These are phyloP conservation scores for Vigna trinervia DNA, from an alignment of 306 rosid species.

Conservation along the genomic window DNA sequence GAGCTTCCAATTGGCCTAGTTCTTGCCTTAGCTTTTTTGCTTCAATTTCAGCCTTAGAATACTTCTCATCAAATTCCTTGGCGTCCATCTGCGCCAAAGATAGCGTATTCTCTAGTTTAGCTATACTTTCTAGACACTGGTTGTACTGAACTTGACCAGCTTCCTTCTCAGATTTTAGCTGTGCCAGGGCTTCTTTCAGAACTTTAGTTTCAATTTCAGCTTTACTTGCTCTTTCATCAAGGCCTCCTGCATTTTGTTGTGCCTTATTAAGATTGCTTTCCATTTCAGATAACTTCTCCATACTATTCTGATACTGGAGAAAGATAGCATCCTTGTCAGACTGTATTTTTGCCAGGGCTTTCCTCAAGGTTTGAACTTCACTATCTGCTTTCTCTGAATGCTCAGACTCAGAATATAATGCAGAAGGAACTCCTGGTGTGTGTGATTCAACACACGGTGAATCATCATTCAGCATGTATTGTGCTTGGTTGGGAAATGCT, in stretches of 20 bases:
- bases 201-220: constrained; percentile 81
- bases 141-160: constrained; percentile 69
- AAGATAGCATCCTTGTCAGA: constrained; percentile 74
- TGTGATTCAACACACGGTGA: constrained; percentile 59
- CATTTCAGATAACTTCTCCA: constrained; percentile 70
- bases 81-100: constrained; percentile 56
- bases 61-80: constrained; percentile 59
- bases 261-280: constrained; percentile 70
- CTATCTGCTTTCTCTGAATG: constrained; percentile 56
- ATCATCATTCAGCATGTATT: constrained; percentile 61
- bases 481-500: constrained; percentile 79
- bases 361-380: constrained; percentile 69
- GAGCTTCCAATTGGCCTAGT: constrained; percentile 64
- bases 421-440: constrained; percentile 55
- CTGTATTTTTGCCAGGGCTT: constrained; percentile 65
- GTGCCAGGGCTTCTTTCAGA: constrained; percentile 76
- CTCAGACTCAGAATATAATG: constrained; percentile 53
- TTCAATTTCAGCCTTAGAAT: constrained; percentile 70
- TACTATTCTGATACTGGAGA: constrained; percentile 70
- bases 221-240: constrained; percentile 81
- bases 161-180: constrained; percentile 72
- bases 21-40: constrained; percentile 63
- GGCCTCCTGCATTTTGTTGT: constrained; percentile 69
- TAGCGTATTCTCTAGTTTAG: constrained; percentile 65
- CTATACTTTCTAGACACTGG: constrained; percentile 72